Evolutionary conservation across 1,284 basidiomycete genomes (phyloP), one percentile per base, ranked within the genome.

Genomic region (Melanopsichium pennsylvanicum): DNA sequence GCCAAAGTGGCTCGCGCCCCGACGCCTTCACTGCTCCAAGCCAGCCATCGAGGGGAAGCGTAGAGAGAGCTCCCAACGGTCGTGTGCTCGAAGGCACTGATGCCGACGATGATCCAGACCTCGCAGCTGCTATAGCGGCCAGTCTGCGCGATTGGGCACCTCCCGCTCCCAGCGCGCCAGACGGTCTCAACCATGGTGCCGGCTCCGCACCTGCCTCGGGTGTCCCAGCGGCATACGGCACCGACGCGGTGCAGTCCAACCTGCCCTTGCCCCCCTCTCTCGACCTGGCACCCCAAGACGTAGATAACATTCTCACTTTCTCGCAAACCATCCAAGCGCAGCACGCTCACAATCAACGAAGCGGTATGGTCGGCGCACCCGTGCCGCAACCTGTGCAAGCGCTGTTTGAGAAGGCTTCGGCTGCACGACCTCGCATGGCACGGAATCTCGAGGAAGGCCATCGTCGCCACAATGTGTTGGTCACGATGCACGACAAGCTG

Each of bases 61-160:
- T 85, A 48, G 80, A 76, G 42, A 67, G 76, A 32, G 81, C 81
- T 33, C 62, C 76, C 2, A 58, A 71, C 26, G 70, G 70, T 9
- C 66, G 72, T 21, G 67, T 70, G 69, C 81, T 36, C 68, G 77
- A 77, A 61, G 26, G 79, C 72, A 42, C 75, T n/a, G 83, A 87
- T 12, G 92, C 93, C 19, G 93, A 94, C 39, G 90, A 97, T 19
- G 95, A 98, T 80, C 90, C 92, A 10, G 93, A 98, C 70, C 84
- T 99, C 19, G 88, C 86, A 48, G 91, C 95, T 12, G 96, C 96
- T 0, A 99, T 98, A 56, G 94, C 97, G 76, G 96, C 96, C 0
- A 93, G 91, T 78, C 82, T 99, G 68, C 86, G 88, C 11, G 96
- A 98, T 75, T 72, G 70, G 59, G 72, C 62, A 1, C 64, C 73